Evolutionary conservation across 176 grass and related monocot species (phyloP), one percentile per base, ranked within the genome.

Genomic region (Chrysopogon serrulatus): DNA sequence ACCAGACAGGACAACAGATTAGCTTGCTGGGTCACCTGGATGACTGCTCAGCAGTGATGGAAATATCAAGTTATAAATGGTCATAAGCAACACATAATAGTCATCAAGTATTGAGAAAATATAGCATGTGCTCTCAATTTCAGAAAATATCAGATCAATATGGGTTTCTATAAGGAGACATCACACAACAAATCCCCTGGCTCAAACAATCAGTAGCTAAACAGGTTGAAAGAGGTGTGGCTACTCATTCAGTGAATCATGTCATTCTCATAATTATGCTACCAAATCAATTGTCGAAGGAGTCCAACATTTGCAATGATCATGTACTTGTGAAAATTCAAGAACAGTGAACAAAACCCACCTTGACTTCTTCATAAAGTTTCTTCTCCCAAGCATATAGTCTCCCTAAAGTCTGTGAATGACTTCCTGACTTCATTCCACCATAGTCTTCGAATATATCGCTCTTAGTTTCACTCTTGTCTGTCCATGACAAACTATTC

Each of bases 321-420:
- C 15, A 44, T 19, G 49, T 76, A n/a, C n/a, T n/a, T 11, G n/a
- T 23, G 23, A 31, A 77, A 6, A 61, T 68, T 56, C 12, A 48
- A 62, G 41, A 5, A 42, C 30, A 74, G 17, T 36, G 37, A 60
- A 41, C 26, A 23, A 34, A 82, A 81, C 36, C 35, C 85, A 97
- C 94, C 94, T 97, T 97, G 40, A 97, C 94, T 92, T 98, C 95
- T 80, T 95, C 92, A 77, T 93, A 93, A 40, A 98, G 90, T 71
- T 98, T 98, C 90, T 98, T 98, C 82, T 98, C 95, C 92, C 95
- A 98, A 24, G 95, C 95, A 87, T 90, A 93, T 71, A 98, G 79
- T 61, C 95, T 91, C 57, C 88, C 95, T 27, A 98, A 88, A 56
- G 95, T 98, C 66, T 98, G 92, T 0, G 95, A 98, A 67, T 98